These are phyloP conservation scores for Didymella exigua DNA, from an alignment of 2,329 filamentous ascomycete species.

Conservation along the genomic window DNA sequence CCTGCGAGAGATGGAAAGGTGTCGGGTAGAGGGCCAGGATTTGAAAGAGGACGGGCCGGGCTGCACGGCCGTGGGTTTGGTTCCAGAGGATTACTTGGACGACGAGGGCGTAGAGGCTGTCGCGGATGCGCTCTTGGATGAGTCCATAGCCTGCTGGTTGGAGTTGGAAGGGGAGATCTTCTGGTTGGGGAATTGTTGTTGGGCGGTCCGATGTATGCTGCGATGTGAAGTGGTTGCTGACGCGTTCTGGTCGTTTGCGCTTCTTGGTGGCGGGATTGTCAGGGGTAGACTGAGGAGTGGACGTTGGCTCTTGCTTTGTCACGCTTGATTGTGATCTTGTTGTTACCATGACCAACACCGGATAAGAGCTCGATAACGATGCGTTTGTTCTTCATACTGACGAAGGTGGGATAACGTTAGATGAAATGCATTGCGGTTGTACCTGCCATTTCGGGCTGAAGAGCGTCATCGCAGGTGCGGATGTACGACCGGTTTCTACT, in stretches of 20 bases:
- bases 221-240: conserved; percentile 8
- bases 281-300: neutral
- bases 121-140: conserved; percentile 78
- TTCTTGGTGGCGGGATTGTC: neutral
- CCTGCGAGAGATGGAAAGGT: conserved; percentile 62
- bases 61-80: conserved; percentile 73
- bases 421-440: conserved; percentile 1
- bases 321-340: conserved; percentile 5
- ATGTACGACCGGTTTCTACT: neutral
- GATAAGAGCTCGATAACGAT: conserved; percentile 5
- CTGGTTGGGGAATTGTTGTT: conserved; percentile 21
- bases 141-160: conserved; percentile 67
- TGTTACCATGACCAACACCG: conserved; percentile 4
- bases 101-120: conserved; percentile 78
- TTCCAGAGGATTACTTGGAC: conserved; percentile 86
- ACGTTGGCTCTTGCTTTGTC: neutral
- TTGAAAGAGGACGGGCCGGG: conserved; percentile 75
- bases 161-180: conserved; percentile 30
- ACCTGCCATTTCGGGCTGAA: conserved; percentile 7
- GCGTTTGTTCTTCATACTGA: neutral
- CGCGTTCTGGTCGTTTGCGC: conserved; percentile 1
- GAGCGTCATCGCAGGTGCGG: conserved; percentile 1
- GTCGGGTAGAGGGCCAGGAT: conserved; percentile 73
- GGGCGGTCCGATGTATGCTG: conserved; percentile 23
- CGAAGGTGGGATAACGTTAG: neutral